phyloP scores from a whole-genome alignment of 768 basidiomycete genomes.

The Amyloporia xantha region DNA sequence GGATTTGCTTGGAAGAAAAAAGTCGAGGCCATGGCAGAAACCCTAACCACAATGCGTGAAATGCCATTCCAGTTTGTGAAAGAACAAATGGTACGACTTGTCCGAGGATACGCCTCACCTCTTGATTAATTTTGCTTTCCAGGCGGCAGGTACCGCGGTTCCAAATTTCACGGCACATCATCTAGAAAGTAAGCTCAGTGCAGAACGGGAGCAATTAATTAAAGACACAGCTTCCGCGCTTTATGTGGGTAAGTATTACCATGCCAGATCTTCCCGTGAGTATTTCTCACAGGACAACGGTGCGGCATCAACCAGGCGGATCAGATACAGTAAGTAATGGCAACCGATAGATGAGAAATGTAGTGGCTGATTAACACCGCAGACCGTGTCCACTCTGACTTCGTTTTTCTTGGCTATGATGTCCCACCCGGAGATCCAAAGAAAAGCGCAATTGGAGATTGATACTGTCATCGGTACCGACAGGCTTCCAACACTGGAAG shows the following conservation, averaged over 20 bases:
- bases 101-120: neutral
- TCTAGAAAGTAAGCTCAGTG: slow-evolving; percentile 44
- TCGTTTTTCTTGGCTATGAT: slow-evolving; percentile 28
- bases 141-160: slow-evolving; percentile 52
- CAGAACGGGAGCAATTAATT: slow-evolving; percentile 54
- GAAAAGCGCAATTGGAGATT: slow-evolving; percentile 25
- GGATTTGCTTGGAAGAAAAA: slow-evolving; percentile 30
- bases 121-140: neutral
- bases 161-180: slow-evolving; percentile 53
- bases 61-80: slow-evolving; percentile 27
- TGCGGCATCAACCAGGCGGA: slow-evolving; percentile 27
- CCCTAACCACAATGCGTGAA: slow-evolving; percentile 21
- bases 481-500: slow-evolving; percentile 21
- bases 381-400: slow-evolving; percentile 25
- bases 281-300: too few relatives aligned
- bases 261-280: too few relatives aligned
- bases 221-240: slow-evolving; percentile 48
- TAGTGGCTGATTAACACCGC: too few relatives aligned
- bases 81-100: slow-evolving; percentile 25
- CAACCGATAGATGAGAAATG: too few relatives aligned
- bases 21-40: slow-evolving; percentile 14
- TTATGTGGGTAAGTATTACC: slow-evolving; percentile 12
- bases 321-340: slow-evolving; percentile 35
- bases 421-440: slow-evolving; percentile 23
- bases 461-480: slow-evolving; percentile 23